These are phyloP conservation scores for Aureobasidium sp. DNA, from an alignment of 2,329 filamentous ascomycete species.

Conservation along the genomic window DNA sequence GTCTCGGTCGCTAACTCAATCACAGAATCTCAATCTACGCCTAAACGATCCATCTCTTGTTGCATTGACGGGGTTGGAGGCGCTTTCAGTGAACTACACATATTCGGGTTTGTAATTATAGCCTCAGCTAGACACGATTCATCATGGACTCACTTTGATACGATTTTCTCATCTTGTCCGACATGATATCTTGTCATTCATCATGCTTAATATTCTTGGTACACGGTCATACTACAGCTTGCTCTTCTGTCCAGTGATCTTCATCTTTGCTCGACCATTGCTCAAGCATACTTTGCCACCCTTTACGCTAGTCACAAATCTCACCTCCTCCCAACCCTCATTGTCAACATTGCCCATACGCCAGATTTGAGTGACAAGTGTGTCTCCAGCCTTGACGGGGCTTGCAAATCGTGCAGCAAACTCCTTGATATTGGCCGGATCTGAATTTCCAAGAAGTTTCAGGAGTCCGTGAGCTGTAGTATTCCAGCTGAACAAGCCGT, in stretches of 20 bases:
- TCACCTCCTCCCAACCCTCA: slow-evolving; percentile 68
- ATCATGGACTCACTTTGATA: slow-evolving; percentile 12
- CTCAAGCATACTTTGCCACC: slow-evolving; percentile 79
- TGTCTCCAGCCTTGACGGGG: slow-evolving; percentile 77
- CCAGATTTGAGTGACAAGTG: slow-evolving; percentile 77
- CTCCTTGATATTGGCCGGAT: slow-evolving; percentile 76
- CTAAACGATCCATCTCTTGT: slow-evolving; percentile 9
- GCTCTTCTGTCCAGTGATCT: slow-evolving; percentile 45
- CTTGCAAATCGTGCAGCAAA: slow-evolving; percentile 85
- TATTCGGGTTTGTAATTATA: slow-evolving; percentile 16
- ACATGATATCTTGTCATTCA: neutral
- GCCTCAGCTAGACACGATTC: slow-evolving; percentile 15
- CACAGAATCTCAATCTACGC: slow-evolving; percentile 18
- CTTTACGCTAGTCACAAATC: slow-evolving; percentile 71
- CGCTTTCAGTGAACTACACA: slow-evolving; percentile 8
- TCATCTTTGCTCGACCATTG: slow-evolving; percentile 77
- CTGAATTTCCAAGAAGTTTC: slow-evolving; percentile 63
- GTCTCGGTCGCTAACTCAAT: neutral
- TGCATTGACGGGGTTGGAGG: slow-evolving; percentile 13
- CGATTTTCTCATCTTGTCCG: neutral
- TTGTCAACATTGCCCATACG: slow-evolving; percentile 60
- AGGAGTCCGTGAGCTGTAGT: slow-evolving; percentile 66
- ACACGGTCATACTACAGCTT: slow-evolving; percentile 47
- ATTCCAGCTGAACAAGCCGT: slow-evolving; percentile 87
- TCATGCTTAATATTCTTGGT: neutral